Percentiles rank a stretch among this genome's conserved stretches.
phyloP scores from a whole-genome alignment of 805 yeast genomes.

The Sugiyamaella marilandica region DNA sequence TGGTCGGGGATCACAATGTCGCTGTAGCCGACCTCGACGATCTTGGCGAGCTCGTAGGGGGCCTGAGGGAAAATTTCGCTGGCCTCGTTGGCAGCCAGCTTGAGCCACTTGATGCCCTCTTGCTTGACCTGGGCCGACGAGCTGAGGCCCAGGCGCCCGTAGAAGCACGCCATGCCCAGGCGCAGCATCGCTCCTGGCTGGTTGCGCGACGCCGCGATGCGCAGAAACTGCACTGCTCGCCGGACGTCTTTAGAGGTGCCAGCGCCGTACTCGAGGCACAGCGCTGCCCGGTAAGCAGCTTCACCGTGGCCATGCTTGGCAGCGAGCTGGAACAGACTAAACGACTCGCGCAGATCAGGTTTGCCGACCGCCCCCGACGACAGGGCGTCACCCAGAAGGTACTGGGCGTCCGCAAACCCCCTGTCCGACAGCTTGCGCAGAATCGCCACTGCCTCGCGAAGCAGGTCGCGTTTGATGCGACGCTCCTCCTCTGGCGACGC shows the following conservation, averaged over 20 bases:
- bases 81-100: slow-evolving; percentile 80
- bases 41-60: slow-evolving; percentile 85
- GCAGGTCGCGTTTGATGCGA: slow-evolving; percentile 47
- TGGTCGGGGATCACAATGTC: slow-evolving; percentile 83
- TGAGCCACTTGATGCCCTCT: slow-evolving; percentile 88
- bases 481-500: slow-evolving; percentile 21
- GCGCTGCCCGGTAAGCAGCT: slow-evolving; percentile 84
- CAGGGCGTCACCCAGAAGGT: slow-evolving; percentile 83
- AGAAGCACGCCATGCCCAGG: slow-evolving; percentile 79
- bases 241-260: slow-evolving; percentile 88
- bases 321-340: slow-evolving; percentile 73
- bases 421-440: slow-evolving; percentile 68
- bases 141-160: slow-evolving; percentile 76
- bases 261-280: slow-evolving; percentile 89
- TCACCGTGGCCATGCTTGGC: slow-evolving; percentile 93
- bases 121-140: slow-evolving; percentile 62
- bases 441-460: slow-evolving; percentile 72
- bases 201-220: slow-evolving; percentile 82
- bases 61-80: slow-evolving; percentile 86
- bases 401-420: slow-evolving; percentile 87
- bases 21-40: slow-evolving; percentile 75
- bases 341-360: slow-evolving; percentile 72
- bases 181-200: slow-evolving; percentile 98
- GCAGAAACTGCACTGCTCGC: slow-evolving; percentile 74
- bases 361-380: slow-evolving; percentile 81